Percentiles rank a stretch among this genome's conserved stretches.
These are phyloP conservation scores for Saururus chinensis DNA, from an alignment of 164 flowering plant genomes.

Conservation along the genomic window DNA sequence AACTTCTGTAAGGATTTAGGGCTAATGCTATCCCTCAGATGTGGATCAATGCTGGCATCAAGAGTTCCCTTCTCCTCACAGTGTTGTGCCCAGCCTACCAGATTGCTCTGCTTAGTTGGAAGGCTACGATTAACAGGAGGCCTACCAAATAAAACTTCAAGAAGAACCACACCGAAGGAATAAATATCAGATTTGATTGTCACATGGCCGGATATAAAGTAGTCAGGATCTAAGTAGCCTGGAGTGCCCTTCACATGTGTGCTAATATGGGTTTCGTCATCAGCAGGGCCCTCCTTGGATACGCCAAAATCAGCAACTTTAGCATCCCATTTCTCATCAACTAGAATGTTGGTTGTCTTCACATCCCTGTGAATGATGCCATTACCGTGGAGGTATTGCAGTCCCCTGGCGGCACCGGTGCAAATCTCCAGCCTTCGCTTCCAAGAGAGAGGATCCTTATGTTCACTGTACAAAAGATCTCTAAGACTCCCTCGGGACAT, in stretches of 20 bases:
- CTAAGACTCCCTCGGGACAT: constrained; percentile 12
- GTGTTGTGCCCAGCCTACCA: not conserved
- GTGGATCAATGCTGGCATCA: not conserved
- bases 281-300: not conserved
- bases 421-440: constrained; percentile 6
- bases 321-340: constrained; percentile 1
- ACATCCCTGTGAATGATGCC: constrained; percentile 1
- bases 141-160: not conserved
- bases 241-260: not conserved
- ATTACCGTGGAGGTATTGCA: constrained; percentile 5
- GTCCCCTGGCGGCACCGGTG: not conserved
- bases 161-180: constrained; percentile 1
- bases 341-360: not conserved
- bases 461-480: constrained; percentile 10
- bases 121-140: not conserved
- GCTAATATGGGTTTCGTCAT: not conserved
- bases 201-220: not conserved
- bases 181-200: not conserved
- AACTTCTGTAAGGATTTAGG: not conserved
- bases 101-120: not conserved
- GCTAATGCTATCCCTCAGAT: not conserved
- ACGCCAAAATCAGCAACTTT: constrained; percentile 1
- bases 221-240: not conserved
- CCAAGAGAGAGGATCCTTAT: constrained; percentile 7
- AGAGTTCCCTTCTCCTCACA: not conserved